Conservation (phyloP, 1,284 basidiomycete genomes). For the Megacollybia platyphylla region DNA sequence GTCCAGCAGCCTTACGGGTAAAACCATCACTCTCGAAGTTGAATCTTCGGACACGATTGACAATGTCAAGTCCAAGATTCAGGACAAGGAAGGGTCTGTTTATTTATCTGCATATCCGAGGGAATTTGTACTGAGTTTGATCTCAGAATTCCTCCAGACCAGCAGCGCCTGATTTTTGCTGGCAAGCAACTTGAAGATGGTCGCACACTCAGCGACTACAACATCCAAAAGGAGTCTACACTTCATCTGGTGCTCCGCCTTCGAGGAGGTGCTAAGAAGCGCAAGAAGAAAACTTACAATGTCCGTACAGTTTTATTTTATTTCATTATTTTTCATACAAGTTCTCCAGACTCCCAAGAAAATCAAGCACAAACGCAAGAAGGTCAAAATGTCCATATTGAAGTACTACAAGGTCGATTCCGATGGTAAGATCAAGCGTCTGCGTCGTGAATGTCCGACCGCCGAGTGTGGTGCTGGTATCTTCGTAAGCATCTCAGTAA, state of each 20-base stretch:
- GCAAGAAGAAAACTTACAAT: slow-evolving; percentile 99
- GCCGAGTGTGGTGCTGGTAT: slow-evolving; percentile 91
- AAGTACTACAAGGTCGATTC: slow-evolving; percentile 99
- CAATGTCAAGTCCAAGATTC: slow-evolving; percentile 95
- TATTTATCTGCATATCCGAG: slow-evolving; percentile 5
- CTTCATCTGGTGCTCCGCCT: slow-evolving; percentile 93
- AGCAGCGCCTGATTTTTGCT: slow-evolving; percentile 96
- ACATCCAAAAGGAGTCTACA: slow-evolving; percentile 93
- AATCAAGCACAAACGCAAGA: slow-evolving; percentile 99
- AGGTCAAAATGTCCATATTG: slow-evolving; percentile 98
- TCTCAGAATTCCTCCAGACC: slow-evolving; percentile 81
- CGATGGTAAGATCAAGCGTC: slow-evolving; percentile 98
- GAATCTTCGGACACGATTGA: slow-evolving; percentile 96
- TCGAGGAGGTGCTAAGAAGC: slow-evolving; percentile 97
- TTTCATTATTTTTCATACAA: slow-evolving; percentile 4
- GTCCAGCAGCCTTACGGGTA: slow-evolving; percentile 80
- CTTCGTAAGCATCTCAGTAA: slow-evolving; percentile 50
- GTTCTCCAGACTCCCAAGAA: slow-evolving; percentile 88
- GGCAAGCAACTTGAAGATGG: slow-evolving; percentile 97
- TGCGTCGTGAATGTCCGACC: slow-evolving; percentile 90
- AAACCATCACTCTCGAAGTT: slow-evolving; percentile 97
- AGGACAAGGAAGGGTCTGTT: slow-evolving; percentile 85
- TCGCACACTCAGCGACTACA: slow-evolving; percentile 80
- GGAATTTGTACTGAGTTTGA: background rate
- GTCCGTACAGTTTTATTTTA: slow-evolving; percentile 21